Base-by-base conservation (phyloP, 2,329 filamentous ascomycete genomes). In the Onygenales sp. region DNA sequence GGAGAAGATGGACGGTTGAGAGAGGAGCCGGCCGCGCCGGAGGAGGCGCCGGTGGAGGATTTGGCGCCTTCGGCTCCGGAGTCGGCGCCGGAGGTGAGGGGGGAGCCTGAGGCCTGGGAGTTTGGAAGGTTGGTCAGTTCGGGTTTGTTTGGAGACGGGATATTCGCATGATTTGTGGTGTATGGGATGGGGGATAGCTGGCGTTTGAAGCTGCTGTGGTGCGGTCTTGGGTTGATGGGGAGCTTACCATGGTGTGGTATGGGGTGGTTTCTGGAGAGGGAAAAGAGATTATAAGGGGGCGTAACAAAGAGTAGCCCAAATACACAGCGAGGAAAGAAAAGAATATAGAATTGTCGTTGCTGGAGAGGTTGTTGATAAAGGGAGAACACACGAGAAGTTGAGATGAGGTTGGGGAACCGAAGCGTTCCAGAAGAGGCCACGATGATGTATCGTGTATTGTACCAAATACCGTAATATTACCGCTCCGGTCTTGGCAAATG, bases 1-100 rank as follows among this genome's bases (percentile, higher is more conserved):
- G 92, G 91, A 49, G 92, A 95, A 33, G 88, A 86, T 53, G 88
- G 85, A 60, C 92, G 88, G 66, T 81, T 84, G 67, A 84, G 81
- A 67, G 81, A 83, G 56, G 84, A 79, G 72, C 87, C 88, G 55
- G 81, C 81, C 62, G 82, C 78, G 61, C 78, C 77, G 61, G 79
- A 77, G 56, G 77, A 74, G 59, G 73, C 68, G 58, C 76, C 74
- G 67, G 76, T 77, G 48, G 84, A 85, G 50, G 81, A 76, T 53
- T 82, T 64, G 8, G 50, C 14, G 9, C 33, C 27, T 56, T 74
- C 71, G 43, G 70, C 64, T 52, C 71, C 72, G 42, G 72, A 75
- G 57, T 74, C 70, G 49, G 71, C 69, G 53, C 70, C 68, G 54
- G 71, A 73, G 62, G 70, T 71, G 62, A 72, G 63, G 61, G 69